These are phyloP conservation scores for Globisporangium megalacanthum DNA, from an alignment of 352 stramenopile species.

Conservation along the genomic window DNA sequence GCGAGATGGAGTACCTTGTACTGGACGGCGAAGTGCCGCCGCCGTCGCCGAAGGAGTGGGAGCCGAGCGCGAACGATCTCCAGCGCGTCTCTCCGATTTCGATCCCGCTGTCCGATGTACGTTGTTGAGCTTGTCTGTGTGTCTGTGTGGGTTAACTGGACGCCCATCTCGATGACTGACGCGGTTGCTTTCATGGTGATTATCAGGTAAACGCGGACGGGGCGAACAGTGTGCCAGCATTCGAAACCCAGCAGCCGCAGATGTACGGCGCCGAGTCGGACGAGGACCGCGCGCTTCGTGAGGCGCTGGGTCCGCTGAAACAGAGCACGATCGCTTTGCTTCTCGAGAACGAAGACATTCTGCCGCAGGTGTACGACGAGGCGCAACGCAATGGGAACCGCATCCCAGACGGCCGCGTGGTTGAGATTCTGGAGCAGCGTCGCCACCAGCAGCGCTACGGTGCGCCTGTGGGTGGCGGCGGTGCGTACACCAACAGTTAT, in stretches of 20 bases:
- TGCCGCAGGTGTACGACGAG: constrained; percentile 77
- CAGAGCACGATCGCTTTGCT: constrained; percentile 68
- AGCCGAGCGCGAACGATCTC: constrained; percentile 47
- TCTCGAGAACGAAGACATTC: constrained; percentile 64
- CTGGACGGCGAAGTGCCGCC: constrained; percentile 76
- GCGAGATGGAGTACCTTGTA: constrained; percentile 81
- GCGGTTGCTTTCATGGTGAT: not conserved
- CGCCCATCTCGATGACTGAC: not conserved
- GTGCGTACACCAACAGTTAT: constrained; percentile 19
- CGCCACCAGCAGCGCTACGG: constrained; percentile 29
- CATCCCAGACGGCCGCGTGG: constrained; percentile 68
- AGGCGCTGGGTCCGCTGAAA: constrained; percentile 62
- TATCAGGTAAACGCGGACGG: constrained; percentile 8
- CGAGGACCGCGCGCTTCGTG: constrained; percentile 53
- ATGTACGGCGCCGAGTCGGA: constrained; percentile 30
- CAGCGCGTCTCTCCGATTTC: constrained; percentile 46
- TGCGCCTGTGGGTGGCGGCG: constrained; percentile 25
- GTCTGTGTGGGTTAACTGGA: not conserved
- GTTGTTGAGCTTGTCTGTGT: not conserved
- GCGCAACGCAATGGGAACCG: constrained; percentile 70
- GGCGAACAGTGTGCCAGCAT: not conserved
- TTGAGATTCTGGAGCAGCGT: constrained; percentile 74
- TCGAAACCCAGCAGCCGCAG: constrained; percentile 9
- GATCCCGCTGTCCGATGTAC: constrained; percentile 67
- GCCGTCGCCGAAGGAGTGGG: constrained; percentile 74